Evolutionary conservation across 768 basidiomycete species (phyloP).

Genomic region (Serendipita indica): DNA sequence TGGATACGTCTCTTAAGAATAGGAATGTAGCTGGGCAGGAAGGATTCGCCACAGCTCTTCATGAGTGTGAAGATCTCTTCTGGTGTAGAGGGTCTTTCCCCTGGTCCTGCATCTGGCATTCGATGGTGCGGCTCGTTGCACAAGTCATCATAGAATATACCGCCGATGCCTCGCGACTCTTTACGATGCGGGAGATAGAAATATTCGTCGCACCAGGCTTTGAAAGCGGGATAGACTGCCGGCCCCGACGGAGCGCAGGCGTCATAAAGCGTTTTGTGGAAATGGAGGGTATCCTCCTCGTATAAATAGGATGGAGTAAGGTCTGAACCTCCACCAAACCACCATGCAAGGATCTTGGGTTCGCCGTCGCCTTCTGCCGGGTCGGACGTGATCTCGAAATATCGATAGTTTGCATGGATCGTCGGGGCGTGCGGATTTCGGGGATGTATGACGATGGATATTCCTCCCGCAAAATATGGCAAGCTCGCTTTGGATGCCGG

Average conservation of each 20-base stretch:
- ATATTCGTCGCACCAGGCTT: constrained; percentile 96
- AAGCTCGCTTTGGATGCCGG: constrained; percentile 39
- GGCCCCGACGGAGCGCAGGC: constrained; percentile 63
- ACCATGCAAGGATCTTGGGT: constrained; percentile 61
- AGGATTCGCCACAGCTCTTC: constrained; percentile 55
- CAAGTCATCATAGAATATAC: constrained; percentile 94
- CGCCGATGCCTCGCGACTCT: constrained; percentile 82
- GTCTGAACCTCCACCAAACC: constrained; percentile 96
- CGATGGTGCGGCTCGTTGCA: constrained; percentile 48
- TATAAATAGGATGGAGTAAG: constrained; percentile 89
- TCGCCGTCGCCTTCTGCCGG: constrained; percentile 19
- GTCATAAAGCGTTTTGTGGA: constrained; percentile 61
- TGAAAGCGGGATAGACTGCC: constrained; percentile 62
- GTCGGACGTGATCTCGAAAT: constrained; percentile 77
- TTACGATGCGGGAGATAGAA: constrained; percentile 80
- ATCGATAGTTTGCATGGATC: constrained; percentile 91
- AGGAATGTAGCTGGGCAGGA: constrained; percentile 82
- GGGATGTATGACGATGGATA: constrained; percentile 89
- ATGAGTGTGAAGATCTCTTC: constrained; percentile 69
- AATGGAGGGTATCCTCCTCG: constrained; percentile 73
- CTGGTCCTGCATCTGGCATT: constrained; percentile 28
- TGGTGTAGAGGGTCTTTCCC: constrained; percentile 37
- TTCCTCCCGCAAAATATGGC: constrained; percentile 86
- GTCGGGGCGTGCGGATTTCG: constrained; percentile 88
- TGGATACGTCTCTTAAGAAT: constrained; percentile 49